Conservation (phyloP, 1,284 basidiomycete genomes). For the Rhodotorula sp. region DNA sequence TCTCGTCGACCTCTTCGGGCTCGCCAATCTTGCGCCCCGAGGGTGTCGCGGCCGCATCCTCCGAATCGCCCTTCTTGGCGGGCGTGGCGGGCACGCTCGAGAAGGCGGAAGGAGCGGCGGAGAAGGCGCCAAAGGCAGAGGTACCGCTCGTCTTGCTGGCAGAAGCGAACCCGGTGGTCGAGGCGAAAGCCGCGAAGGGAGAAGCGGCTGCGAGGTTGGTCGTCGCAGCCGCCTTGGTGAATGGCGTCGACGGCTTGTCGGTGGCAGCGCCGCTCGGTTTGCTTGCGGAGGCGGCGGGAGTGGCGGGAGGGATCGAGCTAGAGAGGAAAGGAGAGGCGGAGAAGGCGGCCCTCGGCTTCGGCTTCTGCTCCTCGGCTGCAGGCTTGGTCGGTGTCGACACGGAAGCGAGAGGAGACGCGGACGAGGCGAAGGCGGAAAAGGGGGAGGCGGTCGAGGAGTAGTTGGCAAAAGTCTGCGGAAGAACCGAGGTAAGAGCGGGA, state of each 20-base stretch:
- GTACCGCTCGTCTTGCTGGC: slow-evolving; percentile 6
- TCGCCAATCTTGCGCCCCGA: slow-evolving; percentile 7
- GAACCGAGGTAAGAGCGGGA: not conserved
- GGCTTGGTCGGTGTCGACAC: slow-evolving; percentile 9
- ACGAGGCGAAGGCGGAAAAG: slow-evolving; percentile 28
- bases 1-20: slow-evolving; percentile 8
- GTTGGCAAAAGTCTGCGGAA: slow-evolving; percentile 6
- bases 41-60: not conserved
- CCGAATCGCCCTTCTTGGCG: not conserved
- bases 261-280: not conserved
- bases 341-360: slow-evolving; percentile 31
- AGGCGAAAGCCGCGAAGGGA: slow-evolving; percentile 34
- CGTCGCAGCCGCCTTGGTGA: slow-evolving; percentile 24
- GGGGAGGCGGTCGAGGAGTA: slow-evolving; percentile 20
- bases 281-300: not conserved
- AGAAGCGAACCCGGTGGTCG: slow-evolving; percentile 33
- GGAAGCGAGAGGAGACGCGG: slow-evolving; percentile 32
- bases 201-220: slow-evolving; percentile 26
- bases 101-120: slow-evolving; percentile 25
- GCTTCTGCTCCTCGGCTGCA: slow-evolving; percentile 24
- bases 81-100: slow-evolving; percentile 19
- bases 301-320: not conserved
- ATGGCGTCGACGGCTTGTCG: slow-evolving; percentile 6
- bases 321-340: slow-evolving; percentile 25
- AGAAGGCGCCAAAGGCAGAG: slow-evolving; percentile 22